Conservation (phyloP, 225 moss, liverwort and hornwort genomes). For the Antitrichia curtipendula region DNA sequence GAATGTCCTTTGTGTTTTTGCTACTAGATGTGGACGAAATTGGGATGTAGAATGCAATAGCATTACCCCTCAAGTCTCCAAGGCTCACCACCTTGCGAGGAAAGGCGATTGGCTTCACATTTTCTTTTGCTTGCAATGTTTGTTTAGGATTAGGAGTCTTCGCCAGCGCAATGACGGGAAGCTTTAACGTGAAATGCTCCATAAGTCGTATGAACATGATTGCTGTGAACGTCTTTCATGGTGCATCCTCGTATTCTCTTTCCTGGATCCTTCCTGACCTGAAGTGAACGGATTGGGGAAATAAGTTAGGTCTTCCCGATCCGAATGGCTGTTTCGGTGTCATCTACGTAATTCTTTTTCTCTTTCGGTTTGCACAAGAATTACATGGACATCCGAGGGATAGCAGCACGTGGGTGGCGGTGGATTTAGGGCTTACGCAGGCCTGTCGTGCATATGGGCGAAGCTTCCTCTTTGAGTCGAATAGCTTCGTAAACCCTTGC, state of each 20-base stretch:
- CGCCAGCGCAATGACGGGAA: background rate
- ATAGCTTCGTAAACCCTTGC: background rate
- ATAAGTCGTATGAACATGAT: background rate
- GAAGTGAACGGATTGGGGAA: background rate
- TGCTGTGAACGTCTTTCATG: background rate
- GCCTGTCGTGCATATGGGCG: background rate
- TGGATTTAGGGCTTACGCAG: conserved; percentile 30
- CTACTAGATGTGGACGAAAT: conserved; percentile 2
- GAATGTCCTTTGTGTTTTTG: background rate
- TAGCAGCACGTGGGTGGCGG: background rate
- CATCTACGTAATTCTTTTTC: background rate
- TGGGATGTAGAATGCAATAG: background rate
- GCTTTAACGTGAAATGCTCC: background rate
- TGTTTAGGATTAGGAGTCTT: background rate
- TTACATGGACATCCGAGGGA: background rate
- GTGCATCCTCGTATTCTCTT: background rate
- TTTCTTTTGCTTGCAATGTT: background rate
- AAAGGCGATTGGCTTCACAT: background rate
- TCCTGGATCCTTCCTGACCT: background rate
- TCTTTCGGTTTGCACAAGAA: background rate
- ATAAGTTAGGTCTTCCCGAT: background rate
- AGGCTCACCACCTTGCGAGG: background rate
- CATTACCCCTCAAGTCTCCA: background rate
- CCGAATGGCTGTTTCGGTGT: background rate
- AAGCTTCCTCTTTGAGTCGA: background rate